phyloP scores from a whole-genome alignment of 495 filamentous ascomycete genomes.

The Aspergillus cavernicola region DNA sequence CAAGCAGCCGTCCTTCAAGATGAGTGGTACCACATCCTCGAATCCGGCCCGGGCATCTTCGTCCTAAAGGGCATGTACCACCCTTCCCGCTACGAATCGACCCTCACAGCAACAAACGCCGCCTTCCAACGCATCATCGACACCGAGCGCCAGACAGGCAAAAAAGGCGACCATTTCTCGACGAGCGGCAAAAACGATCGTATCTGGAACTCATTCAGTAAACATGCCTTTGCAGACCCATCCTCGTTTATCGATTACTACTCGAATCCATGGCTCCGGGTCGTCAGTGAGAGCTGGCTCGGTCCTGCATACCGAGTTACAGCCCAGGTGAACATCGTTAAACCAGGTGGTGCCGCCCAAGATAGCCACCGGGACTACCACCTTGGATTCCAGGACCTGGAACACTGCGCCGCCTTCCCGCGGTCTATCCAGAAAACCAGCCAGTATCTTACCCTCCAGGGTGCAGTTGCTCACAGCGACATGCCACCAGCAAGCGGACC shows the following conservation, averaged over 20 bases:
- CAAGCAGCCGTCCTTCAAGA: conserved; percentile 39
- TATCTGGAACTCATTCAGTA: conserved; percentile 58
- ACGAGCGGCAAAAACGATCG: conserved; percentile 44
- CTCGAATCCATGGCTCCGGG: conserved; percentile 48
- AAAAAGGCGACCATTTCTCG: conserved; percentile 55
- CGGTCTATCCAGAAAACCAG: conserved; percentile 39
- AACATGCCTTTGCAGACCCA: conserved; percentile 46
- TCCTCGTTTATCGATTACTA: conserved; percentile 49
- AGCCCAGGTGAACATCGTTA: conserved; percentile 54
- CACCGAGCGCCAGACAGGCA: conserved; percentile 22
- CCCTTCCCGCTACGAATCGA: conserved; percentile 19
- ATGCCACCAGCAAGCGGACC: conserved; percentile 53
- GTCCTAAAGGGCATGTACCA: conserved; percentile 46
- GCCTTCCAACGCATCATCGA: conserved; percentile 46
- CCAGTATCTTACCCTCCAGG: conserved; percentile 53
- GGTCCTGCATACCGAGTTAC: conserved; percentile 52
- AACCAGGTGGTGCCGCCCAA: conserved; percentile 49
- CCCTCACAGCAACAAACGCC: conserved; percentile 36
- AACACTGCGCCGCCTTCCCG: conserved; percentile 35
- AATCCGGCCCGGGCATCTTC: conserved; percentile 49
- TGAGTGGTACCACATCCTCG: conserved; percentile 54
- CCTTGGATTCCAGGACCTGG: conserved; percentile 48
- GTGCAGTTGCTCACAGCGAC: conserved; percentile 52
- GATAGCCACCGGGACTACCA: conserved; percentile 55
- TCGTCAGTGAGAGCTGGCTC: conserved; percentile 46